Evolutionary conservation across 768 basidiomycete species (phyloP).

Genomic region (Infundibulicybe gibba): DNA sequence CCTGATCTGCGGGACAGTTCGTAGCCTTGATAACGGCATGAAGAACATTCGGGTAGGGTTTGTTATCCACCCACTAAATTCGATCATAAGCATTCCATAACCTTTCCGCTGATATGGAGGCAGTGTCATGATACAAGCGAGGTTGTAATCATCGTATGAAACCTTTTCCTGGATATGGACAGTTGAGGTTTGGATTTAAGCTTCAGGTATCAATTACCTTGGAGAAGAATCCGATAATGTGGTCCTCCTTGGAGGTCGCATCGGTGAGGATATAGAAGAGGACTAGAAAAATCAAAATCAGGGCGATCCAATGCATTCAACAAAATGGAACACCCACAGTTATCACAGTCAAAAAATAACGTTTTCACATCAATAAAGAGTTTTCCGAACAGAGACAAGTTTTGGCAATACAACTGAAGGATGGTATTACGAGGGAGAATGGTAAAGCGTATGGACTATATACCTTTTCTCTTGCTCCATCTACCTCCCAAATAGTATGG

Average conservation of each 20-base stretch:
- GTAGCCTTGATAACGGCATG: constrained; percentile 58
- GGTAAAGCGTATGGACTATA: constrained; percentile 9
- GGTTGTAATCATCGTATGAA: constrained; percentile 95
- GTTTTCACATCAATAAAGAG: constrained; percentile 99
- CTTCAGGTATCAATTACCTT: constrained; percentile 33
- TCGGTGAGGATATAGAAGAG: constrained; percentile 93
- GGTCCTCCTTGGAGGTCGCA: constrained; percentile 72
- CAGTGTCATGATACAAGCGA: constrained; percentile 93
- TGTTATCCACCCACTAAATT: constrained; percentile 76
- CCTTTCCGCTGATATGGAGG: constrained; percentile 90
- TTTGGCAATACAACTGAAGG: constrained; percentile 89
- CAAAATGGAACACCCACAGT: constrained; percentile 50
- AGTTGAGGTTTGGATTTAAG: neutral
- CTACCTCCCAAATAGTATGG: constrained; percentile 93
- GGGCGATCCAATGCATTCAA: neutral
- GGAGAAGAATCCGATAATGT: constrained; percentile 73
- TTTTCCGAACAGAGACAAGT: constrained; percentile 93
- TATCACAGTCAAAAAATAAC: constrained; percentile 85
- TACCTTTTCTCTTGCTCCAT: constrained; percentile 84
- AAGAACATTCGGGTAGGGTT: neutral
- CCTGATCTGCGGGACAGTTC: constrained; percentile 80
- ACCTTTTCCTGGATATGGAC: constrained; percentile 74
- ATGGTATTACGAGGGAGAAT: constrained; percentile 4
- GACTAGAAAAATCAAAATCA: constrained; percentile 42
- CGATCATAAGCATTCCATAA: constrained; percentile 94